phyloP scores from a whole-genome alignment of 208 protist species.

The Plasmodiophora brassicae region DNA sequence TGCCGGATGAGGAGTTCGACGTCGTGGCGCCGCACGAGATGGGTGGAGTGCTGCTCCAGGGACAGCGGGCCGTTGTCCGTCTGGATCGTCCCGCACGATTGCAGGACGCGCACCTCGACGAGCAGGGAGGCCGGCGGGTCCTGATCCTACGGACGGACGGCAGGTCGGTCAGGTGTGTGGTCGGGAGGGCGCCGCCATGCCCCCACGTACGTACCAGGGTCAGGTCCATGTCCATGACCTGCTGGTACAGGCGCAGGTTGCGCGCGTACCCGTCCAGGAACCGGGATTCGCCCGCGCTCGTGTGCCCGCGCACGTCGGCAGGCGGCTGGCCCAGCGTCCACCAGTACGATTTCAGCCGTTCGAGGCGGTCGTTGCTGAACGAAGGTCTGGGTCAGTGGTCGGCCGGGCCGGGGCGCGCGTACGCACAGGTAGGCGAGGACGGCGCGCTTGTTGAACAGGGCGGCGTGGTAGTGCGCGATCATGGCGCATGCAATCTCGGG shows the following conservation, averaged over 20 bases:
- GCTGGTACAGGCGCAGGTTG: not conserved
- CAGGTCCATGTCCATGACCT: not conserved
- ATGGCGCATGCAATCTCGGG: not conserved
- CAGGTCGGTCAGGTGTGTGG: too few relatives aligned
- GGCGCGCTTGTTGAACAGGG: not conserved
- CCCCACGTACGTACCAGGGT: too few relatives aligned
- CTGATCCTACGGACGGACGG: too few relatives aligned
- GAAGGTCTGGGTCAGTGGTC: not conserved
- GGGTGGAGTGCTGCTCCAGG: not conserved
- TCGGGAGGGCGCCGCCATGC: too few relatives aligned
- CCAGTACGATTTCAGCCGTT: not conserved
- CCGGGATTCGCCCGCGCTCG: not conserved
- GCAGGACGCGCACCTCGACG: not conserved
- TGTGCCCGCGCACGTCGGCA: not conserved
- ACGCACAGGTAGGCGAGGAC: not conserved
- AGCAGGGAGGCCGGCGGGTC: not conserved
- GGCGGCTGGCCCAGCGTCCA: not conserved
- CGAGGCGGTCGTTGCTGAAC: not conserved
- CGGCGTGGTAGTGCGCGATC: not conserved
- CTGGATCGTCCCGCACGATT: not conserved
- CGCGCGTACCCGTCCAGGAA: not conserved
- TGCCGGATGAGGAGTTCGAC: not conserved
- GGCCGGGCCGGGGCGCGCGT: not conserved
- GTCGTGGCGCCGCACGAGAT: not conserved
- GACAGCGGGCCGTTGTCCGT: not conserved